Evolutionary conservation across 2,329 filamentous ascomycete genomes (phyloP).

Genomic region (Scedosporium dehoogii): DNA sequence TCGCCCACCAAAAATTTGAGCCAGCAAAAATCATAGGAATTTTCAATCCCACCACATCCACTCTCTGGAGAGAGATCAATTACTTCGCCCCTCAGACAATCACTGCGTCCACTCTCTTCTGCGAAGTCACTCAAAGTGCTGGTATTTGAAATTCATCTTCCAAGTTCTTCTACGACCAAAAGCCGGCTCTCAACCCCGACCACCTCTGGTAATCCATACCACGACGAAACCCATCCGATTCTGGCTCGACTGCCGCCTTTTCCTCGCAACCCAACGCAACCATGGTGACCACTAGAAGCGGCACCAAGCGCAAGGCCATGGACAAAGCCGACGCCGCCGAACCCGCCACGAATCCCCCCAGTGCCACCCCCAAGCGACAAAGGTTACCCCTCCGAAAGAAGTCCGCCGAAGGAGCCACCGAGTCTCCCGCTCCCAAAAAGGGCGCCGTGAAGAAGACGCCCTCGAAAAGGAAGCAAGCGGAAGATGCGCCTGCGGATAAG

Average conservation of each 20-base stretch:
- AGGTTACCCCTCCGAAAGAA: conserved; percentile 7
- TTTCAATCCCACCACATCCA: no score
- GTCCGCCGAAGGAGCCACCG: not conserved
- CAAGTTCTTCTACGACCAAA: no score
- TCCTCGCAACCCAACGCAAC: not conserved
- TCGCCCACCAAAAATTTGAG: conserved; percentile 5
- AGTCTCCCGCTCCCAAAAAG: not conserved
- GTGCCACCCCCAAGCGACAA: conserved; percentile 1
- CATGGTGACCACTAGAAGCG: conserved; percentile 12
- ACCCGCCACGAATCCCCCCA: not conserved
- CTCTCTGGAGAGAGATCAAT: no score
- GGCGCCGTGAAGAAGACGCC: not conserved
- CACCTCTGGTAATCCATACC: no score
- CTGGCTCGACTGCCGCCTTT: not conserved
- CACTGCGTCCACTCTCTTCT: no score
- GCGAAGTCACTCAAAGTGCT: no score
- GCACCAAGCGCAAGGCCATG: conserved; percentile 10
- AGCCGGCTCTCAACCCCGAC: no score
- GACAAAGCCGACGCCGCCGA: not conserved
- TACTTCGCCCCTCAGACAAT: no score
- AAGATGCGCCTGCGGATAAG: not conserved
- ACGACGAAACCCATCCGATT: not conserved
- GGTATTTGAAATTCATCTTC: no score
- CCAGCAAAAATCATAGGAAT: not conserved
- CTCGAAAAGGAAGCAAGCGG: not conserved